Evolutionary conservation across 2,329 filamentous ascomycete genomes (phyloP).

Genomic region (Paracamarosporium sp.): DNA sequence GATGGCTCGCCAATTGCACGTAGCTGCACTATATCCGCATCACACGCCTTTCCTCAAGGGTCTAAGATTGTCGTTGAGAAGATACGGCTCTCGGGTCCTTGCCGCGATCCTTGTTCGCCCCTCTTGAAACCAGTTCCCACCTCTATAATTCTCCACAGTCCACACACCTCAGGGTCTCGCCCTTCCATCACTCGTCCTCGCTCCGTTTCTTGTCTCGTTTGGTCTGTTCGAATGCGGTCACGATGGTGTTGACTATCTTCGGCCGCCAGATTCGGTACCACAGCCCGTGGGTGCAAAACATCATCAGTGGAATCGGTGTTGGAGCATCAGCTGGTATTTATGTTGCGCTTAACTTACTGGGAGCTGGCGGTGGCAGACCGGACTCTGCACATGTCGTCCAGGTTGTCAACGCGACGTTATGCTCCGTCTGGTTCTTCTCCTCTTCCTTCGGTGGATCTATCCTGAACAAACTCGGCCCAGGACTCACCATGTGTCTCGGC

Average conservation of each 20-base stretch:
- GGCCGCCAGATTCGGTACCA: constrained; percentile 34
- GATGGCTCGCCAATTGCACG: neutral
- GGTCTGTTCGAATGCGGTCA: constrained; percentile 3
- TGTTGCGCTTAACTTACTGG: constrained; percentile 37
- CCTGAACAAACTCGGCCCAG: constrained; percentile 38
- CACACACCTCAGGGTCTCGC: neutral
- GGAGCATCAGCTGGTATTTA: constrained; percentile 38
- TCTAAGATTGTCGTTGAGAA: neutral
- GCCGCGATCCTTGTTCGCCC: neutral
- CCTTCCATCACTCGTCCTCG: neutral
- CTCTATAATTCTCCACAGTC: constrained; percentile 6
- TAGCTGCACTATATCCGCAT: neutral
- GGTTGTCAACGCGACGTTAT: constrained; percentile 40
- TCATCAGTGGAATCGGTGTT: constrained; percentile 38
- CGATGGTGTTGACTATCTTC: constrained; percentile 30
- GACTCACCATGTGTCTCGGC: constrained; percentile 39
- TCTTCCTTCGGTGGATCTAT: constrained; percentile 41
- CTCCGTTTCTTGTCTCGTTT: neutral
- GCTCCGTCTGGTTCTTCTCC: constrained; percentile 43
- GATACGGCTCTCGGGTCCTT: constrained; percentile 2
- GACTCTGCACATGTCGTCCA: constrained; percentile 41
- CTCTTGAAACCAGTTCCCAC: neutral
- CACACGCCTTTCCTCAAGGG: neutral
- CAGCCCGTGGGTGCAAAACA: constrained; percentile 38
- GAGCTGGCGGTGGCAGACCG: constrained; percentile 35